Evolutionary conservation across 2,329 filamentous ascomycete species (phyloP).

Genomic region (Erysiphe pulchra): DNA sequence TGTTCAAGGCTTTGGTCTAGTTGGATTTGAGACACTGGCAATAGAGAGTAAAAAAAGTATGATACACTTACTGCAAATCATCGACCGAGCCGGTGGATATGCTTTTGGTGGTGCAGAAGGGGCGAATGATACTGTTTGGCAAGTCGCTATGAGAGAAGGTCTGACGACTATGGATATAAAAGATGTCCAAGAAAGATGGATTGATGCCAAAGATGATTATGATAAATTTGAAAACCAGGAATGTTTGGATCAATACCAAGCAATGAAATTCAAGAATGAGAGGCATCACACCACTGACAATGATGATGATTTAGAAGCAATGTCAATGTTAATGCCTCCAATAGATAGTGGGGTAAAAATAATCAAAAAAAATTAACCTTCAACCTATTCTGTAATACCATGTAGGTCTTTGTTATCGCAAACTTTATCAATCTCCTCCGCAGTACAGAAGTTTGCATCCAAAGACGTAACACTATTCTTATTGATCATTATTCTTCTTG

Average conservation of each 20-base stretch:
- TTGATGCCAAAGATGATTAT: constrained; percentile 70
- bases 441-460: constrained; percentile 17
- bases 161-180: constrained; percentile 52
- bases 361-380: constrained; percentile 34
- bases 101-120: constrained; percentile 77
- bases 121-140: constrained; percentile 92
- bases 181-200: constrained; percentile 88
- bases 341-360: constrained; percentile 42
- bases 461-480: constrained; percentile 14
- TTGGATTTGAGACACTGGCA: constrained; percentile 77
- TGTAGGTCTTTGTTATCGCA: constrained; percentile 20
- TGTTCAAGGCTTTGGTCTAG: constrained; percentile 71
- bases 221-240: constrained; percentile 55
- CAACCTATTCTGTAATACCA: constrained; percentile 16
- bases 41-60: constrained; percentile 95
- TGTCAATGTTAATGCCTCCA: constrained; percentile 19
- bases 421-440: not conserved
- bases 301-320: constrained; percentile 20
- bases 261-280: constrained; percentile 16
- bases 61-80: constrained; percentile 70
- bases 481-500: constrained; percentile 24
- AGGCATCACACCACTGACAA: constrained; percentile 14
- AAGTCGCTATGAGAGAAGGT: constrained; percentile 67
- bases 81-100: constrained; percentile 82
- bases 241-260: constrained; percentile 48